Evolutionary conservation across 2,329 filamentous ascomycete genomes (phyloP), one percentile per base, ranked within the genome.

Genomic region (Monosporascus sp.): DNA sequence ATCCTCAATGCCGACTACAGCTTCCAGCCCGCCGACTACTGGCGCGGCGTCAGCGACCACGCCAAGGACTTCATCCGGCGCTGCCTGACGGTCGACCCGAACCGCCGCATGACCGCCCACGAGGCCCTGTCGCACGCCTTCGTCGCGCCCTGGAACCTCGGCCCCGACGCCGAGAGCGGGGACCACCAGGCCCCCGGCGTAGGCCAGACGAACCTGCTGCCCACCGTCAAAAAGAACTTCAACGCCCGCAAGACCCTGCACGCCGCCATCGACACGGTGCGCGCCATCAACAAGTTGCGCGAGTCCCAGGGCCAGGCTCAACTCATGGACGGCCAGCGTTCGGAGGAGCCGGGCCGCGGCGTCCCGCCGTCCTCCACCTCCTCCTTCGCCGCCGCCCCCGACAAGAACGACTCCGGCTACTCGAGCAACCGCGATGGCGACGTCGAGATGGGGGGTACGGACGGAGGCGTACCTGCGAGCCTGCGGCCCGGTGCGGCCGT

Each of bases 1-100:
- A 99, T 99, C 68, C 84, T 97, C 53, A 89, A 91, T 58, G 94
- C 94, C 55, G 93, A 97, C 76, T 99, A 97, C 78, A 89, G 85
- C 67, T 99, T 97, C 73, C 93, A 90, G 4, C 94, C 94, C 1
- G 75, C 90, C 57, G 93, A 97, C 70, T 97, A 97, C 79, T 99
- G 94, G 94, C 88, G 92, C 58, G 91, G 90, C 56, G 93, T 99
- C 57, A 96, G 91, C 24, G 80, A 86, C 50, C 82, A 85, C 48
- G 90, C 93, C 43, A 89, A 95, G 65, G 89, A 96, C 62, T 99
- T 99, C 72, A 96, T 99, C 74, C 85, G 87, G 62, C 82, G 85
- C 59, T 99, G 94, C 69, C 79, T 99, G 52, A 97, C 94, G 40
- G 88, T 97, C 67, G 92, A 97, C 68, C 89, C 92, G 2, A 82